Evolutionary conservation across 306 rosid genomes (phyloP).

Genomic region (Cyamopsis tetragonoloba): DNA sequence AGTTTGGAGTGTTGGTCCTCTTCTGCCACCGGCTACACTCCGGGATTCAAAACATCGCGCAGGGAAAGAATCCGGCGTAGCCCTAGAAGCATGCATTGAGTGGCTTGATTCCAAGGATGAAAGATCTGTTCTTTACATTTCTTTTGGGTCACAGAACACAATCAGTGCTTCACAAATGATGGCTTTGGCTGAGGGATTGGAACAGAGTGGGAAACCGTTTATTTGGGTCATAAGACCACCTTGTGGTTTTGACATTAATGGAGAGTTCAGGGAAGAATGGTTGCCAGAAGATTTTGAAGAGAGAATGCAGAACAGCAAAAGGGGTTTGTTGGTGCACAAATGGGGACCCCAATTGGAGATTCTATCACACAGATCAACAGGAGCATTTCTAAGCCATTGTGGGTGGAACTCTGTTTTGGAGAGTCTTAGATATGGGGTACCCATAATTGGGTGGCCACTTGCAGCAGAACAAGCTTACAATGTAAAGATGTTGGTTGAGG

Average conservation of each 20-base stretch:
- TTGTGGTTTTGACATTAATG: slow-evolving; percentile 47
- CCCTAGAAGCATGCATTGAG: slow-evolving; percentile 39
- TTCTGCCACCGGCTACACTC: slow-evolving; percentile 34
- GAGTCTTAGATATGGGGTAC: slow-evolving; percentile 68
- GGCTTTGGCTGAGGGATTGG: slow-evolving; percentile 68
- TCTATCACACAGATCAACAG: slow-evolving; percentile 46
- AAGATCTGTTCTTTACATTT: slow-evolving; percentile 60
- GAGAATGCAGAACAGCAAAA: slow-evolving; percentile 34
- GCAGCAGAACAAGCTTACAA: slow-evolving; percentile 75
- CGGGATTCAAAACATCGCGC: slow-evolving; percentile 33
- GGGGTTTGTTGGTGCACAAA: slow-evolving; percentile 48
- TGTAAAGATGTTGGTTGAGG: slow-evolving; percentile 76
- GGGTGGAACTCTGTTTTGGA: slow-evolving; percentile 87
- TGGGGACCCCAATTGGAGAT: slow-evolving; percentile 91
- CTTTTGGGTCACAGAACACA: slow-evolving; percentile 85
- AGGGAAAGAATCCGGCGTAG: slow-evolving; percentile 47
- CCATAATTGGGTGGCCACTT: slow-evolving; percentile 72
- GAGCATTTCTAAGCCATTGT: slow-evolving; percentile 78
- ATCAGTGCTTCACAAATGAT: slow-evolving; percentile 56
- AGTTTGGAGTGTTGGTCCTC: slow-evolving; percentile 57
- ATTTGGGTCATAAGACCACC: slow-evolving; percentile 85
- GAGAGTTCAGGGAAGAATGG: slow-evolving; percentile 53
- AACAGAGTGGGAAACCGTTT: slow-evolving; percentile 45
- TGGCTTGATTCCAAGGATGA: slow-evolving; percentile 48
- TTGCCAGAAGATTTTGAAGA: slow-evolving; percentile 64